Evolutionary conservation across 352 stramenopile genomes (phyloP).

Genomic region (Phytopythium sindhum): DNA sequence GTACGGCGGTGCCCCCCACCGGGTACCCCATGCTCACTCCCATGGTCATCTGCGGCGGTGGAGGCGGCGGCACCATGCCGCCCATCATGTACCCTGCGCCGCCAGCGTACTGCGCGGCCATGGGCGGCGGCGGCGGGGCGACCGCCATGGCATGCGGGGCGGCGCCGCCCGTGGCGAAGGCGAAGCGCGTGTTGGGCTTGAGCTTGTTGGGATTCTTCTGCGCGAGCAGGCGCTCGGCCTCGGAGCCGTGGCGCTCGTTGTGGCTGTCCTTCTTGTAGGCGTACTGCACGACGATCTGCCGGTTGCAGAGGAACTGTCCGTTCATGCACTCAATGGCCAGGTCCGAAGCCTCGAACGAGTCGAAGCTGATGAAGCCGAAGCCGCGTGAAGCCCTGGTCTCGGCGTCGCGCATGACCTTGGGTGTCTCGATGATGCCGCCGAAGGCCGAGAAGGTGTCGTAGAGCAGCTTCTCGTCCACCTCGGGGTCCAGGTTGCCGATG

Average conservation of each 20-base stretch:
- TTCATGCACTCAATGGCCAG: conserved; percentile 99
- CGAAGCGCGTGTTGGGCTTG: conserved; percentile 78
- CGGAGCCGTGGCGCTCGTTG: conserved; percentile 90
- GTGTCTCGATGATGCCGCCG: conserved; percentile 95
- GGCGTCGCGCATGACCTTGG: conserved; percentile 94
- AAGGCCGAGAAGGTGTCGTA: conserved; percentile 99
- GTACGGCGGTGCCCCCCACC: conserved; percentile 16
- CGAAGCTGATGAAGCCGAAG: conserved; percentile 98
- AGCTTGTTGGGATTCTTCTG: conserved; percentile 81
- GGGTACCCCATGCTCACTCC: conserved; percentile 38
- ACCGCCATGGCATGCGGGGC: background rate
- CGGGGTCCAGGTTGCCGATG: conserved; percentile 94
- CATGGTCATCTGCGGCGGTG: conserved; percentile 26
- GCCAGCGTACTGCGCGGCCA: conserved; percentile 13
- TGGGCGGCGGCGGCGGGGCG: conserved; percentile 30
- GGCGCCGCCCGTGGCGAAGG: conserved; percentile 21
- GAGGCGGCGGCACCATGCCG: conserved; percentile 30
- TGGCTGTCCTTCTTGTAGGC: conserved; percentile 98
- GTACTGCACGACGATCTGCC: conserved; percentile 98
- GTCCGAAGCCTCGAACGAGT: conserved; percentile 97
- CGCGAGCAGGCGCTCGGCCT: conserved; percentile 84
- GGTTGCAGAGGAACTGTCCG: conserved; percentile 97
- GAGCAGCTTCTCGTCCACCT: conserved; percentile 99
- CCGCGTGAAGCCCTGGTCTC: conserved; percentile 92
- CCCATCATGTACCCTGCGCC: conserved; percentile 38